A percentile compares a stretch with the other conserved stretches of the same genome.
Evolutionary conservation across 2,329 filamentous ascomycete species (phyloP).

Genomic region (Ophiosphaerella korrae): DNA sequence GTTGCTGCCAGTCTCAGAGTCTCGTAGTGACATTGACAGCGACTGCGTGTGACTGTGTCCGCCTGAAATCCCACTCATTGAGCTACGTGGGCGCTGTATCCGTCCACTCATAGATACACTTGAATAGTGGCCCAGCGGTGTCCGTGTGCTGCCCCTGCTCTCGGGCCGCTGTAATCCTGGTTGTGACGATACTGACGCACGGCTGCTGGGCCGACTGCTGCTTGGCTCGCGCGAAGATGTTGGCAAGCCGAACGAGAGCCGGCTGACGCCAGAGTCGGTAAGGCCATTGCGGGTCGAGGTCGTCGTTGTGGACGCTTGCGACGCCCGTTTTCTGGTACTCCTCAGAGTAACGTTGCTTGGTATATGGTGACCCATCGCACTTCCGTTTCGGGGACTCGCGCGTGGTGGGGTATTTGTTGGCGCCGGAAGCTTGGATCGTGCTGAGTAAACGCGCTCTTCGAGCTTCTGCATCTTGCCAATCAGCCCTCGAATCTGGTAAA

Average conservation of each 20-base stretch:
- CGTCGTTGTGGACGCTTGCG: slow-evolving; percentile 54
- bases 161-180: slow-evolving; percentile 52
- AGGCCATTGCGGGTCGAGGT: slow-evolving; percentile 39
- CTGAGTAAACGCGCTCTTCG: slow-evolving; percentile 89
- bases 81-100: slow-evolving; percentile 67
- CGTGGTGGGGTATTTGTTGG: slow-evolving; percentile 78
- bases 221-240: slow-evolving; percentile 31
- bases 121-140: slow-evolving; percentile 64
- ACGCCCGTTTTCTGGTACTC: slow-evolving; percentile 69
- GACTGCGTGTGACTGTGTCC: slow-evolving; percentile 42
- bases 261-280: slow-evolving; percentile 45
- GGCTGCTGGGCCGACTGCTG: slow-evolving; percentile 72
- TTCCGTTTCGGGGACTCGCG: slow-evolving; percentile 71
- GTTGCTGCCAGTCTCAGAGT: slow-evolving; percentile 56
- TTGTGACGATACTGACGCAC: slow-evolving; percentile 54
- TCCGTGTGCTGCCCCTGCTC: slow-evolving; percentile 69
- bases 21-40: slow-evolving; percentile 45
- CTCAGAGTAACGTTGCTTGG: slow-evolving; percentile 65
- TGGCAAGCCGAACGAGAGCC: slow-evolving; percentile 57
- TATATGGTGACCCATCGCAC: slow-evolving; percentile 54
- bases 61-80: slow-evolving; percentile 65
- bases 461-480: slow-evolving; percentile 97
- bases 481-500: slow-evolving; percentile 90
- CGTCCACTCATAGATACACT: slow-evolving; percentile 52
- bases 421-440: slow-evolving; percentile 86